phyloP scores from a whole-genome alignment of 306 rosid genomes.

The Amphicarpaea edgeworthii region DNA sequence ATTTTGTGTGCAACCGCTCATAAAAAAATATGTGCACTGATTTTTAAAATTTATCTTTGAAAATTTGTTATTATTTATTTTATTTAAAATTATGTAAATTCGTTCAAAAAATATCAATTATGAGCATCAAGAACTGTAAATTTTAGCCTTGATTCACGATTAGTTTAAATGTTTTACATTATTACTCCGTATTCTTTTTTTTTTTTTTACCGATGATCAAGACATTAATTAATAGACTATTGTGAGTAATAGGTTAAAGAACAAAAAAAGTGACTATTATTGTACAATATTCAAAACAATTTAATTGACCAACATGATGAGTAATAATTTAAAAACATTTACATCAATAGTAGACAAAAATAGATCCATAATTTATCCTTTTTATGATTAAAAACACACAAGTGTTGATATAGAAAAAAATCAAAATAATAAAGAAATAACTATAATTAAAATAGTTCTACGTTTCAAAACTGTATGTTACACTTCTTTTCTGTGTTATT shows the following conservation, averaged over 20 bases:
- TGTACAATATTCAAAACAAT: too few relatives aligned
- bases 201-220: not conserved
- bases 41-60: not conserved
- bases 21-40: not conserved
- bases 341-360: not conserved
- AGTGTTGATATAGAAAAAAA: not conserved
- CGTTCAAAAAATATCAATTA: not conserved
- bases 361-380: not conserved
- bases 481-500: not conserved
- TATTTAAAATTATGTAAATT: not conserved
- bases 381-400: not conserved
- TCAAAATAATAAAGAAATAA: too few relatives aligned
- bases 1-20: not conserved
- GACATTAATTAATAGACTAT: not conserved
- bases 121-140: not conserved
- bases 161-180: not conserved
- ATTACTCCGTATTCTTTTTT: not conserved
- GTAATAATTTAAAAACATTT: not conserved
- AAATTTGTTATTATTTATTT: not conserved
- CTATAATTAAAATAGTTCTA: not conserved
- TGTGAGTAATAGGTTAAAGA: not conserved
- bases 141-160: not conserved
- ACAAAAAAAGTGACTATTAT: too few relatives aligned
- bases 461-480: not conserved
- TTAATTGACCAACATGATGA: too few relatives aligned